Percentiles rank a stretch among this genome's conserved stretches.
phyloP scores from a whole-genome alignment of 768 basidiomycete species.

The Lyophyllum atratum region DNA sequence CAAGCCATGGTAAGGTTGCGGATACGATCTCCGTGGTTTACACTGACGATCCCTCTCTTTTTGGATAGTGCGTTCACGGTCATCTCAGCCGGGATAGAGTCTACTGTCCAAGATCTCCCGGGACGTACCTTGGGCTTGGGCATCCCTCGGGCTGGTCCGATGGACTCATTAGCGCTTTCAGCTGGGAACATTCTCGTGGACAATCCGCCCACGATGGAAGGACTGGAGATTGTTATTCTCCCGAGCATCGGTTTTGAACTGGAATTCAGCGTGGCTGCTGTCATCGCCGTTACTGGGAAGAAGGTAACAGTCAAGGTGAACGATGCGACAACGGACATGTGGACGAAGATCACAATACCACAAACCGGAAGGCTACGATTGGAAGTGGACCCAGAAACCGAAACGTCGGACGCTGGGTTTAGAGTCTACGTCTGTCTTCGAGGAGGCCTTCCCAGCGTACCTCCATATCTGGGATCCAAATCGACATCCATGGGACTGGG shows the following conservation, averaged over 20 bases:
- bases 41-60: neutral
- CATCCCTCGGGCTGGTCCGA: slow-evolving; percentile 63
- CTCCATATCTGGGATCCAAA: slow-evolving; percentile 62
- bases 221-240: slow-evolving; percentile 53
- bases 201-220: slow-evolving; percentile 52
- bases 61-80: slow-evolving; percentile 51
- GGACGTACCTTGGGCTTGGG: slow-evolving; percentile 55
- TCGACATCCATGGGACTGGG: slow-evolving; percentile 65
- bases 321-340: slow-evolving; percentile 39
- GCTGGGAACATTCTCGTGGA: slow-evolving; percentile 61
- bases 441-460: slow-evolving; percentile 62
- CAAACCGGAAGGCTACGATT: slow-evolving; percentile 45
- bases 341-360: slow-evolving; percentile 50
- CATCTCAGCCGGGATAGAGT: slow-evolving; percentile 54
- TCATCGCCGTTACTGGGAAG: slow-evolving; percentile 61
- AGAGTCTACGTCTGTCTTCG: slow-evolving; percentile 56
- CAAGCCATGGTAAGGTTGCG: slow-evolving; percentile 34
- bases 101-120: slow-evolving; percentile 59
- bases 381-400: slow-evolving; percentile 24
- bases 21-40: slow-evolving; percentile 9
- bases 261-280: slow-evolving; percentile 48
- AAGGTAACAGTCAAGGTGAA: slow-evolving; percentile 43
- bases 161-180: slow-evolving; percentile 59
- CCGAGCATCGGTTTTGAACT: slow-evolving; percentile 45
- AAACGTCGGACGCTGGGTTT: slow-evolving; percentile 38